Evolutionary conservation across 2,329 filamentous ascomycete genomes (phyloP).

Genomic region (Trichoderma guizhouense): DNA sequence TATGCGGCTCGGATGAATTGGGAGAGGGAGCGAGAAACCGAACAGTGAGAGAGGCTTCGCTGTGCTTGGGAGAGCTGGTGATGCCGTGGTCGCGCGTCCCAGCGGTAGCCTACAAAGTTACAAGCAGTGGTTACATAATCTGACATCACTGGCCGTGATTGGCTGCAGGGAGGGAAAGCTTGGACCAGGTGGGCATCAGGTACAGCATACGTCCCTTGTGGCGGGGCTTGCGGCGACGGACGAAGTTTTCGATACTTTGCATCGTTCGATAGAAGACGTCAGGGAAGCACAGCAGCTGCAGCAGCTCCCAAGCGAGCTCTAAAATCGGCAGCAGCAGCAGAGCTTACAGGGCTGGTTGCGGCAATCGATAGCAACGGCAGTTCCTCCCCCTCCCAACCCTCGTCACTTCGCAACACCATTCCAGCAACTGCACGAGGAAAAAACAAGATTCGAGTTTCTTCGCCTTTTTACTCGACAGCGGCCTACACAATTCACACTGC

Average conservation of each 20-base stretch:
- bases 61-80: slow-evolving; percentile 19
- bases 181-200: background rate
- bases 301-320: background rate
- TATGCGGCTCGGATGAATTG: background rate
- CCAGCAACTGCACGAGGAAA: background rate
- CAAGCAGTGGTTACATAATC: slow-evolving; percentile 30
- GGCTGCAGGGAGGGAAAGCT: slow-evolving; percentile 21
- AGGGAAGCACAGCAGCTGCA: background rate
- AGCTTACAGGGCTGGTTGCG: slow-evolving; percentile 9
- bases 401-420: slow-evolving; percentile 20
- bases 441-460: background rate
- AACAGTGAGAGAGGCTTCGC: background rate
- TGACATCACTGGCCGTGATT: slow-evolving; percentile 27
- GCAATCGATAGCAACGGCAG: slow-evolving; percentile 1
- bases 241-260: background rate
- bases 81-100: slow-evolving; percentile 33
- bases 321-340: background rate
- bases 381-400: slow-evolving; percentile 14
- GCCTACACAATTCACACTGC: background rate
- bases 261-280: background rate
- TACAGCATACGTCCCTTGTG: background rate
- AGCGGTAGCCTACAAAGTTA: slow-evolving; percentile 33
- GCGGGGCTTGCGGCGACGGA: background rate
- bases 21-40: background rate
- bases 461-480: background rate